Conservation (phyloP, 2,329 filamentous ascomycete species). For the Neodidymelliopsis sp. region DNA sequence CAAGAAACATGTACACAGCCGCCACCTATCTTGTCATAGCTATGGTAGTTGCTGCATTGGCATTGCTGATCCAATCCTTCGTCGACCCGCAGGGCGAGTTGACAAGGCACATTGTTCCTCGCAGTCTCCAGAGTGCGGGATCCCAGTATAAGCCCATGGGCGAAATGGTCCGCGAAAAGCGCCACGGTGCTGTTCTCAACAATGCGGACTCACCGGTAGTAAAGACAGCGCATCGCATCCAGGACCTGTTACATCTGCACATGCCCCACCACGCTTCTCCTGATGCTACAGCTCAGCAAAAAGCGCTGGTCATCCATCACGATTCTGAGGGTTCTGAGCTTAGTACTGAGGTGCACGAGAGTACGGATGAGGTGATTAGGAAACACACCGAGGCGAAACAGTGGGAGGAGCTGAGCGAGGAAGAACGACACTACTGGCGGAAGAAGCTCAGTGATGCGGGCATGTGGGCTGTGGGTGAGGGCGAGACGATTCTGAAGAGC, state of each 20-base stretch:
- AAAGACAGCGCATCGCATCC: constrained; percentile 40
- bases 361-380: constrained; percentile 42
- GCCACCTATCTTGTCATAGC: constrained; percentile 66
- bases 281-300: constrained; percentile 29
- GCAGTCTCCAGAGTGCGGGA: constrained; percentile 53
- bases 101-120: constrained; percentile 63
- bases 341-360: constrained; percentile 51
- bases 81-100: constrained; percentile 59
- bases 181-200: constrained; percentile 33
- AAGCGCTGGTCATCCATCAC: constrained; percentile 53
- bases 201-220: constrained; percentile 35
- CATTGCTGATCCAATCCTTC: constrained; percentile 67
- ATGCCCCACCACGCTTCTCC: constrained; percentile 20
- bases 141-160: constrained; percentile 40
- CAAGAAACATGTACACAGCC: constrained; percentile 58
- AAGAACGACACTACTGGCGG: constrained; percentile 74
- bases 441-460: constrained; percentile 72
- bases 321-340: constrained; percentile 49
- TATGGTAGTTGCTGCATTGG: constrained; percentile 66
- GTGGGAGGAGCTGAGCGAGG: constrained; percentile 74
- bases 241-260: constrained; percentile 43
- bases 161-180: constrained; percentile 36
- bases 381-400: constrained; percentile 60
- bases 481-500: constrained; percentile 77
- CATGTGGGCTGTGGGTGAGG: constrained; percentile 80